phyloP scores from a whole-genome alignment of 495 filamentous ascomycete species.

The Neurospora pannonica region DNA sequence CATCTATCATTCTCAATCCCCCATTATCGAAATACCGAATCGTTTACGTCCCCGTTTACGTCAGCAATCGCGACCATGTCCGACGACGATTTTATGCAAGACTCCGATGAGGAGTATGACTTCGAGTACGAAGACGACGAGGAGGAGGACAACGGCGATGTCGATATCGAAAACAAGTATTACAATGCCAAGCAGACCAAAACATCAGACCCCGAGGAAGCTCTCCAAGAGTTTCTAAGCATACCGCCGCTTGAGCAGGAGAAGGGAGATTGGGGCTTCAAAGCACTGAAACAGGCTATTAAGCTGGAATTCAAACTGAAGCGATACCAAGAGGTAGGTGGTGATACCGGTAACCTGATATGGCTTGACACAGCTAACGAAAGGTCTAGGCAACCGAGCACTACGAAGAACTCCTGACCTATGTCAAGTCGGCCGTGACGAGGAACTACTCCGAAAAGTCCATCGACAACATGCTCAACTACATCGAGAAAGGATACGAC shows the following conservation, averaged over 20 bases:
- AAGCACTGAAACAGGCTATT: conserved; percentile 93
- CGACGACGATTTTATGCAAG: conserved; percentile 98
- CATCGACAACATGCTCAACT: conserved; percentile 99
- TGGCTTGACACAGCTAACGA: conserved; percentile 1
- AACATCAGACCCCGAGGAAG: conserved; percentile 72
- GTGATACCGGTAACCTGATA: background rate
- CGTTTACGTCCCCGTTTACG: background rate
- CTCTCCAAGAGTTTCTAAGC: conserved; percentile 82
- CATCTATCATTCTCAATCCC: background rate
- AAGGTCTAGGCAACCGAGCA: conserved; percentile 76
- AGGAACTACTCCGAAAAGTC: conserved; percentile 99
- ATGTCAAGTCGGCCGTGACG: conserved; percentile 93
- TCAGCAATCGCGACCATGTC: conserved; percentile 53
- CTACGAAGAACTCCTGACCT: conserved; percentile 89
- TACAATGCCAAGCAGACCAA: conserved; percentile 99
- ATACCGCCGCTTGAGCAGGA: conserved; percentile 73
- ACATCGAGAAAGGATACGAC: conserved; percentile 87
- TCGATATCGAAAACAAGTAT: conserved; percentile 98
- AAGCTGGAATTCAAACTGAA: conserved; percentile 89
- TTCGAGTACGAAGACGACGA: conserved; percentile 93
- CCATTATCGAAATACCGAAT: background rate
- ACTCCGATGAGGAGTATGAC: conserved; percentile 93
- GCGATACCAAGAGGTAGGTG: conserved; percentile 66
- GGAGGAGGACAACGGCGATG: conserved; percentile 76
- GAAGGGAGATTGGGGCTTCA: conserved; percentile 98